phyloP scores from a whole-genome alignment of 768 basidiomycete genomes.

The Amanita molliuscula region DNA sequence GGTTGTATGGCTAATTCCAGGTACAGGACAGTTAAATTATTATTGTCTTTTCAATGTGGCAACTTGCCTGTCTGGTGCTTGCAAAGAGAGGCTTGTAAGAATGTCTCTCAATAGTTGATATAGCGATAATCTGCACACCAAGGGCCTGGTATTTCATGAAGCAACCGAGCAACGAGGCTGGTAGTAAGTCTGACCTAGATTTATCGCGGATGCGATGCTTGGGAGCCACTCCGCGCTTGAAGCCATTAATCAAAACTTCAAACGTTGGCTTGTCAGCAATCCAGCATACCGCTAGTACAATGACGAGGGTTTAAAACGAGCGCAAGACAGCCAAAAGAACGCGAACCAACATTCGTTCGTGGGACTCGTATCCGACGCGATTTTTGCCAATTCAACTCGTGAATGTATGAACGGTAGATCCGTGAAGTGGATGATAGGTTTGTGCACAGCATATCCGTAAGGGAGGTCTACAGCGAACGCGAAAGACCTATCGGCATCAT shows the following conservation, averaged over 20 bases:
- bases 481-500: background rate
- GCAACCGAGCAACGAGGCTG: background rate
- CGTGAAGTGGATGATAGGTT: constrained; percentile 51
- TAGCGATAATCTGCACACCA: constrained; percentile 3
- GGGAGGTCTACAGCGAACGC: constrained; percentile 30
- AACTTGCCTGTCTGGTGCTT: background rate
- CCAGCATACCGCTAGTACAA: constrained; percentile 60
- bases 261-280: constrained; percentile 36
- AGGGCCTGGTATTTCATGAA: background rate
- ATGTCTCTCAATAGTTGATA: background rate
- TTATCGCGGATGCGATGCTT: constrained; percentile 57
- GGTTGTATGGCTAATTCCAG: constrained; percentile 15
- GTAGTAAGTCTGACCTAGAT: constrained; percentile 34
- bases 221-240: constrained; percentile 66
- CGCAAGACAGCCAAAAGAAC: background rate
- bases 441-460: constrained; percentile 34
- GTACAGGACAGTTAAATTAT: background rate
- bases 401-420: constrained; percentile 49
- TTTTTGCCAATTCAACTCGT: constrained; percentile 22
- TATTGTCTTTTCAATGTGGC: background rate
- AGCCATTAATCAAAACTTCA: constrained; percentile 71
- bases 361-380: constrained; percentile 25
- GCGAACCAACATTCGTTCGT: constrained; percentile 58
- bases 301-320: background rate
- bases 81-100: background rate